Conservation (phyloP, 805 yeast species). For the Sugiyamaella americana region DNA sequence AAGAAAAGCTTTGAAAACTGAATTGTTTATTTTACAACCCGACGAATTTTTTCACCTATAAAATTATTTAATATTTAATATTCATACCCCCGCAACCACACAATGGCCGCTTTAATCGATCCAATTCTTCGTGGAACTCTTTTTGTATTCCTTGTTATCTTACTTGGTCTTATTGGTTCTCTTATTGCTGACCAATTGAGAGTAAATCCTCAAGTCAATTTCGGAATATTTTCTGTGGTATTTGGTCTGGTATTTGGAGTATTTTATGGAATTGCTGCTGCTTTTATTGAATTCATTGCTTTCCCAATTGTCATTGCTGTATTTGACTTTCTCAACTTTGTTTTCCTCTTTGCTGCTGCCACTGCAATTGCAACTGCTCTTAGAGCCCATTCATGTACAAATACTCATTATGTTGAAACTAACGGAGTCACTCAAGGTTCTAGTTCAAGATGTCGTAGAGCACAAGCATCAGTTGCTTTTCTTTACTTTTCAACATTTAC, state of each 20-base stretch:
- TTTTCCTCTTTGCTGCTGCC: slow-evolving; percentile 92
- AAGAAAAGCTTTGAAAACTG: no score
- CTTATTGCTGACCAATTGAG: slow-evolving; percentile 52
- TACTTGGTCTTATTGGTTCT: slow-evolving; percentile 86
- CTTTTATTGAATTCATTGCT: slow-evolving; percentile 70
- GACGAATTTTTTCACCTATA: no score
- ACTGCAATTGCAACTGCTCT: slow-evolving; percentile 90
- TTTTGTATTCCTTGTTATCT: slow-evolving; percentile 69
- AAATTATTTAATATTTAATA: neutral
- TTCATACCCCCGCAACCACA: neutral
- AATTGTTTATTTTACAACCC: no score
- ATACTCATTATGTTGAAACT: slow-evolving; percentile 52
- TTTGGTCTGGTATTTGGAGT: slow-evolving; percentile 79
- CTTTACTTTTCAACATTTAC: slow-evolving; percentile 76
- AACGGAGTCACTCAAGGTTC: slow-evolving; percentile 75
- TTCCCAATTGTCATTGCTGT: slow-evolving; percentile 75
- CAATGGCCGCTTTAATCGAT: slow-evolving; percentile 46
- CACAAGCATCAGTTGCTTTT: slow-evolving; percentile 81
- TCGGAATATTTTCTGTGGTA: slow-evolving; percentile 78
- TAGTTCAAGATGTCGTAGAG: slow-evolving; percentile 84
- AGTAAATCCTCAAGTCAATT: slow-evolving; percentile 73
- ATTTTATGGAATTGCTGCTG: slow-evolving; percentile 72
- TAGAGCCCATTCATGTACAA: slow-evolving; percentile 78
- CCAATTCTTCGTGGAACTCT: slow-evolving; percentile 65
- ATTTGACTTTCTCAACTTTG: slow-evolving; percentile 80